A percentile compares a stretch with the other conserved stretches of the same genome.
These are phyloP conservation scores for Plasmodium relictum DNA, from an alignment of 169 alveolate species.

Conservation along the genomic window DNA sequence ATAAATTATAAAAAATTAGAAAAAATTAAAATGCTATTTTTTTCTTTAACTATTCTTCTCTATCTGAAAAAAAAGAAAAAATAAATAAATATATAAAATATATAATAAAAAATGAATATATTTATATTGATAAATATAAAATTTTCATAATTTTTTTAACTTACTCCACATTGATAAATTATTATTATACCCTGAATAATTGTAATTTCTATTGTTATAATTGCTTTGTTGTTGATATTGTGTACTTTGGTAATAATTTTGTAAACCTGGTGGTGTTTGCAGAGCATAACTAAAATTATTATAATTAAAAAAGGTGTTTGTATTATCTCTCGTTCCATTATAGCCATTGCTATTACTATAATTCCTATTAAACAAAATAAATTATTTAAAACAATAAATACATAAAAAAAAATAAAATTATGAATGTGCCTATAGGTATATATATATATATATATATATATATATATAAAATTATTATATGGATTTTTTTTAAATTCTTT, in stretches of 20 bases:
- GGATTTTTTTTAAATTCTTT: neutral
- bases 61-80: constrained; percentile 28
- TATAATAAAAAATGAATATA: neutral
- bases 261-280: constrained; percentile 76
- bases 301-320: constrained; percentile 59
- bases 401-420: neutral
- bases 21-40: neutral
- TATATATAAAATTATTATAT: neutral
- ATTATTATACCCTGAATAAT: constrained; percentile 65
- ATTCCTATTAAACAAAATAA: constrained; percentile 18
- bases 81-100: neutral
- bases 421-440: neutral
- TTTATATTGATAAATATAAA: neutral
- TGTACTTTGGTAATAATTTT: constrained; percentile 53
- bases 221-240: constrained; percentile 75
- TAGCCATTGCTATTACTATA: constrained; percentile 70
- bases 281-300: constrained; percentile 41
- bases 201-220: constrained; percentile 59
- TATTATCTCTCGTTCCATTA: constrained; percentile 59
- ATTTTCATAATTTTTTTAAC: constrained; percentile 9
- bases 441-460: too few species aligned
- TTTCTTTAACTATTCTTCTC: constrained; percentile 42
- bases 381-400: neutral
- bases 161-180: constrained; percentile 77
- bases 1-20: constrained; percentile 7